Conservation (phyloP, 257 asterid genomes). For the Plectranthus barbatus region DNA sequence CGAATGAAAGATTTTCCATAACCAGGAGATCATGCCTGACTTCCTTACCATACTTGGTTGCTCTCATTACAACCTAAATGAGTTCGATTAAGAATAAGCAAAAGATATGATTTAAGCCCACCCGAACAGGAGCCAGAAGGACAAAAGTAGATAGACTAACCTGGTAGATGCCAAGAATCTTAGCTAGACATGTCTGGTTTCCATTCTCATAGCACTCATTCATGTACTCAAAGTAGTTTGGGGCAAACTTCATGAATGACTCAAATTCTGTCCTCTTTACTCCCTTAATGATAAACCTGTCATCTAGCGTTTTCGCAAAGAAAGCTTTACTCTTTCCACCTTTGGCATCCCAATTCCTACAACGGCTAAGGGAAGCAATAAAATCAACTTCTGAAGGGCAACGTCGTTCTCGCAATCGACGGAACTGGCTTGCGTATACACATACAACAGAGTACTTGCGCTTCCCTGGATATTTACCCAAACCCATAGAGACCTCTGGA, state of each 20-base stretch:
- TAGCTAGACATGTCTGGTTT: constrained; percentile 93
- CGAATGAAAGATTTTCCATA: constrained; percentile 96
- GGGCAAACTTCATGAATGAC: constrained; percentile 75
- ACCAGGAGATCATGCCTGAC: constrained; percentile 74
- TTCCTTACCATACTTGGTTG: constrained; percentile 62
- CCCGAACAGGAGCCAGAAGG: neutral
- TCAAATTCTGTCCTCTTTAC: constrained; percentile 78
- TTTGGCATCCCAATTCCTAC: constrained; percentile 85
- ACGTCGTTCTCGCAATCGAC: constrained; percentile 60
- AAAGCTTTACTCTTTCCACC: constrained; percentile 95
- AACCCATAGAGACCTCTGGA: constrained; percentile 77
- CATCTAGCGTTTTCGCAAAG: constrained; percentile 88
- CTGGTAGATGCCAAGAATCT: constrained; percentile 92
- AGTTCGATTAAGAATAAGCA: neutral
- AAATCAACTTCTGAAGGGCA: constrained; percentile 72
- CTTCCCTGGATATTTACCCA: constrained; percentile 53
- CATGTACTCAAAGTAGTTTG: constrained; percentile 70
- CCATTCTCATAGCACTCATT: constrained; percentile 61
- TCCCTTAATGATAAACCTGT: constrained; percentile 79
- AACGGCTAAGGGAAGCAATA: constrained; percentile 85
- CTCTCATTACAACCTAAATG: constrained; percentile 55
- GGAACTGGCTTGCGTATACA: constrained; percentile 55
- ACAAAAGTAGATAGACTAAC: constrained; percentile 28
- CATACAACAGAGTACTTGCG: constrained; percentile 78
- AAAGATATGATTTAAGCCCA: neutral